phyloP scores from a whole-genome alignment of 306 rosid species.

The Inga laurina region DNA sequence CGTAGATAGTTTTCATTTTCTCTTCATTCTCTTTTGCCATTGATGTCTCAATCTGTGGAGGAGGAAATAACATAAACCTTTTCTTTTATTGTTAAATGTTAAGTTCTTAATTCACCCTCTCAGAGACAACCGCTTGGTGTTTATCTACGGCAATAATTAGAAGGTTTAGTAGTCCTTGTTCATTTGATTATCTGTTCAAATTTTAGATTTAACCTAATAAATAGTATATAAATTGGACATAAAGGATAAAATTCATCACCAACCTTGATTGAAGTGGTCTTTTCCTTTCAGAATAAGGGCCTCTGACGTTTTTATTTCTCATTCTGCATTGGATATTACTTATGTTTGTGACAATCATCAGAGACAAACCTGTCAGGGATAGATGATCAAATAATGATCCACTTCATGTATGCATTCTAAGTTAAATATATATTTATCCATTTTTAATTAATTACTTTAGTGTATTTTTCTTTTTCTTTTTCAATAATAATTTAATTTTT shows the following conservation, averaged over 20 bases:
- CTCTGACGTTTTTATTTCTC: background rate
- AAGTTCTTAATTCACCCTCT: background rate
- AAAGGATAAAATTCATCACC: background rate
- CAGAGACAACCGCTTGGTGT: background rate
- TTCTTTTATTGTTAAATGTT: background rate
- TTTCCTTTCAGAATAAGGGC: background rate
- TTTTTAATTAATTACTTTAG: too few species aligned
- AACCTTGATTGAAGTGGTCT: background rate
- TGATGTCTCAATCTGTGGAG: background rate
- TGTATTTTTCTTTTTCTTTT: too few species aligned
- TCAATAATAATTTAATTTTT: too few species aligned
- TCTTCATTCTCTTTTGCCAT: background rate
- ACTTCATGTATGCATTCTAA: too few species aligned
- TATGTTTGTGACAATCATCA: background rate
- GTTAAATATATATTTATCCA: too few species aligned
- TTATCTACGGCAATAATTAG: background rate
- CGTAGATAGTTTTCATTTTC: background rate
- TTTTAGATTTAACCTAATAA: slow-evolving; percentile 3
- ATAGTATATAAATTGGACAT: slow-evolving; percentile 13
- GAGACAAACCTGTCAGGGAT: too few species aligned
- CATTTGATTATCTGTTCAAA: background rate
- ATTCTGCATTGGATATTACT: background rate
- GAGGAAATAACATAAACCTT: background rate
- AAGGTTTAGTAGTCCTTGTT: background rate
- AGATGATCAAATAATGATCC: too few species aligned